Evolutionary conservation across 257 asterid genomes (phyloP).

Genomic region (Solanum chilense): DNA sequence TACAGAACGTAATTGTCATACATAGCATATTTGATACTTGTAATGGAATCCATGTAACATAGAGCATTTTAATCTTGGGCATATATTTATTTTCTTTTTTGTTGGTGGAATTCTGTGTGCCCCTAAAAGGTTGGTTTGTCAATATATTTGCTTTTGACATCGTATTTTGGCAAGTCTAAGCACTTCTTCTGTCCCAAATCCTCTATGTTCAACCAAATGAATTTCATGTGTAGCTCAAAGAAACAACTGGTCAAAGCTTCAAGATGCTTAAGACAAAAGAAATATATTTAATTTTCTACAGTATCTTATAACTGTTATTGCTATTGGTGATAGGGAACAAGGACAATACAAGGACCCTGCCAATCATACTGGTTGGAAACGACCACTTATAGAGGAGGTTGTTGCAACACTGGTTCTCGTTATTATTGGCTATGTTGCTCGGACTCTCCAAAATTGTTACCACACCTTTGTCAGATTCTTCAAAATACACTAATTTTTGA

Average conservation of each 20-base stretch:
- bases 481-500: not conserved
- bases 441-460: not conserved
- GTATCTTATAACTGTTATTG: not conserved
- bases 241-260: not conserved
- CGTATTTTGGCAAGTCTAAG: not conserved
- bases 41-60: not conserved
- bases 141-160: not conserved
- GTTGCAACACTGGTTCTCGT: constrained; percentile 10
- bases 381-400: constrained; percentile 92
- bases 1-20: not conserved
- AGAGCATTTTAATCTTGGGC: not conserved
- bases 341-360: constrained; percentile 70
- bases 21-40: not conserved
- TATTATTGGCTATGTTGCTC: not conserved
- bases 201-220: not conserved
- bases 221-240: not conserved
- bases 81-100: not conserved
- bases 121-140: not conserved
- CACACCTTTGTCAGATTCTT: not conserved
- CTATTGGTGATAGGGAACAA: constrained; percentile 57
- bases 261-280: not conserved
- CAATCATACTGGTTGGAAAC: constrained; percentile 52
- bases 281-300: not conserved
- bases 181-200: not conserved
- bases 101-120: not conserved